Evolutionary conservation across 257 asterid genomes (phyloP).

Genomic region (Plantago major): DNA sequence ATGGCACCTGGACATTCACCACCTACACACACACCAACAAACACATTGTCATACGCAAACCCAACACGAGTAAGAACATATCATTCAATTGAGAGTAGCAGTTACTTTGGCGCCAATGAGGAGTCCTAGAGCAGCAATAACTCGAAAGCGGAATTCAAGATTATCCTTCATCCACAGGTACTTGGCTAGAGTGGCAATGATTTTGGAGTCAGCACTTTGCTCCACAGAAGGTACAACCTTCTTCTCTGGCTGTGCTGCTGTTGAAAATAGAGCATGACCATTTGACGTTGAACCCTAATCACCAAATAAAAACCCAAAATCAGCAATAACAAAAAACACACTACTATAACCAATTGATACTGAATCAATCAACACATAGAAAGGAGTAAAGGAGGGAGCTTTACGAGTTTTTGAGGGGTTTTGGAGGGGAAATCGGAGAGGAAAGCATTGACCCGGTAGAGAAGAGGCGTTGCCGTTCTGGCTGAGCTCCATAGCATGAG

Average conservation of each 20-base stretch:
- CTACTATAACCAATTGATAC: neutral
- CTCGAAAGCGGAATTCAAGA: conserved; percentile 69
- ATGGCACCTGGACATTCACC: conserved; percentile 94
- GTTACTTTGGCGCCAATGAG: conserved; percentile 84
- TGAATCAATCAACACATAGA: neutral
- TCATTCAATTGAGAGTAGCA: neutral
- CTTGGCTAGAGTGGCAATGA: conserved; percentile 61
- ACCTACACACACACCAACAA: conserved; percentile 48
- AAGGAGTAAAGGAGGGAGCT: neutral
- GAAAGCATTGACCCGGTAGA: conserved; percentile 52
- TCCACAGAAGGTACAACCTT: conserved; percentile 31
- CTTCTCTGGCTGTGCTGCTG: conserved; percentile 41
- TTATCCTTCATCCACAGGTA: conserved; percentile 93
- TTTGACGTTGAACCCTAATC: conserved; percentile 38
- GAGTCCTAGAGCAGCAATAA: conserved; percentile 73
- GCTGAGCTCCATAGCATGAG: conserved; percentile 42
- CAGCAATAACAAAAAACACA: conserved; percentile 7
- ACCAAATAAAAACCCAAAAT: conserved; percentile 11
- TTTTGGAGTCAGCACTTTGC: conserved; percentile 48
- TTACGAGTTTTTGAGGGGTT: conserved; percentile 45
- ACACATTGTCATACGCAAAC: conserved; percentile 1
- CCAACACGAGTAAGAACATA: conserved; percentile 8
- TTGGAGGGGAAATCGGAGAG: conserved; percentile 58
- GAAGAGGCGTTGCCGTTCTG: conserved; percentile 33
- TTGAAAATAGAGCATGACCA: conserved; percentile 63